These are phyloP conservation scores for Cymbidium sinense DNA, from an alignment of 106 monocot genomes.

Conservation along the genomic window DNA sequence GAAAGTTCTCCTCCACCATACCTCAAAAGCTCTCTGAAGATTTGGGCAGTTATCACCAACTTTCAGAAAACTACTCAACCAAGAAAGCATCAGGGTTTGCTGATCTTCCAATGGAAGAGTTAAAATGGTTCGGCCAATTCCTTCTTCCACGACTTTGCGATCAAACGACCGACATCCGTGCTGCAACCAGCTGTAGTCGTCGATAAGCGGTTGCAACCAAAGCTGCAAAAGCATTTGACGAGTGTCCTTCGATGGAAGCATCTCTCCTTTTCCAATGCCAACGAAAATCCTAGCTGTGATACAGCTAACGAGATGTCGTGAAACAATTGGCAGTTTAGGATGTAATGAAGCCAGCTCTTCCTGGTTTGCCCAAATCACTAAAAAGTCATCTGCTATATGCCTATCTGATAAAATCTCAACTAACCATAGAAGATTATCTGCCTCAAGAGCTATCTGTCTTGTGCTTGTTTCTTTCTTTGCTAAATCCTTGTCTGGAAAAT, in stretches of 20 bases:
- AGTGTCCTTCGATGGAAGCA: constrained; percentile 83
- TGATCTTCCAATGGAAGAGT: constrained; percentile 95
- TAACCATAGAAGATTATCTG: constrained; percentile 88
- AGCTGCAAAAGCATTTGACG: constrained; percentile 55
- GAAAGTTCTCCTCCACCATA: constrained; percentile 98
- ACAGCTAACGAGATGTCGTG: constrained; percentile 75
- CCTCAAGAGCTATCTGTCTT: constrained; percentile 57
- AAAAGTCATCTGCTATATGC: constrained; percentile 69
- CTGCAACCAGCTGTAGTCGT: constrained; percentile 94
- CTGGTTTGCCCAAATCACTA: constrained; percentile 58
- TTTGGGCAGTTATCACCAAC: constrained; percentile 92
- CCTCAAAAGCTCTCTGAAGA: constrained; percentile 94
- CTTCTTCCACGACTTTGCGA: constrained; percentile 88
- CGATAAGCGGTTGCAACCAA: constrained; percentile 89
- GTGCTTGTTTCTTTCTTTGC: constrained; percentile 39
- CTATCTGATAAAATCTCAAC: constrained; percentile 79
- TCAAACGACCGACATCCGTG: constrained; percentile 85
- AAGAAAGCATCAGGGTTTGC: constrained; percentile 80
- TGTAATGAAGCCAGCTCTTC: constrained; percentile 61
- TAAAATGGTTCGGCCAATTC: constrained; percentile 87
- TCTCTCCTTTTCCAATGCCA: constrained; percentile 85
- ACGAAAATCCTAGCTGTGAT: constrained; percentile 80
- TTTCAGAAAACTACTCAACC: constrained; percentile 94
- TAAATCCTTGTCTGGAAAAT: constrained; percentile 37
- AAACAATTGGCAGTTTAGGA: constrained; percentile 53